Evolutionary conservation across 2,329 filamentous ascomycete species (phyloP).

Genomic region (Hymenoscyphus repandus): DNA sequence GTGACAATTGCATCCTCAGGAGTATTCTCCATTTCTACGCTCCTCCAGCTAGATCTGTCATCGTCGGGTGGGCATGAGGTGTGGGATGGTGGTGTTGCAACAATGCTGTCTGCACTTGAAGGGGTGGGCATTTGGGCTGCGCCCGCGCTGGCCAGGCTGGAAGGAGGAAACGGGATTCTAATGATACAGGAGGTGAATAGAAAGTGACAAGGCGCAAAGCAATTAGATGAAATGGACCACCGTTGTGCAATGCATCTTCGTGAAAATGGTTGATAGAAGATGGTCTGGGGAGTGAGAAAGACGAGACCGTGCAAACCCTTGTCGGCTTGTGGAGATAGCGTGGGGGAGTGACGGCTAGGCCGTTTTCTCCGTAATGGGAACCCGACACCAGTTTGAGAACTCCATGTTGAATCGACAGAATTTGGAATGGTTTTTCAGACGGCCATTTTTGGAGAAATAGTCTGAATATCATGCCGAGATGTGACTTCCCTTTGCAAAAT

Average conservation of each 20-base stretch:
- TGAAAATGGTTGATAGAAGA: conserved; percentile 12
- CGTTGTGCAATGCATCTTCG: conserved; percentile 17
- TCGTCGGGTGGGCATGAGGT: conserved; percentile 40
- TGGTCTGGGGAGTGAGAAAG: neutral
- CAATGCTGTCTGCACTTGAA: conserved; percentile 24
- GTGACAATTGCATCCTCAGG: conserved; percentile 26
- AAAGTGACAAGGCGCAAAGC: conserved; percentile 11
- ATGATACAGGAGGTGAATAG: conserved; percentile 28
- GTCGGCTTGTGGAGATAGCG: neutral
- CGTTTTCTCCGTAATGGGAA: no score
- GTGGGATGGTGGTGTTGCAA: conserved; percentile 26
- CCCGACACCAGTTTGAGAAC: no score
- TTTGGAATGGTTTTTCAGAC: no score
- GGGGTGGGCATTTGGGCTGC: conserved; percentile 33
- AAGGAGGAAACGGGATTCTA: conserved; percentile 19
- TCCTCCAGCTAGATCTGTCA: conserved; percentile 32
- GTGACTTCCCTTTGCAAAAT: no score
- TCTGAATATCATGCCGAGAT: no score
- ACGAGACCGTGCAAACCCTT: neutral
- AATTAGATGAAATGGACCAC: conserved; percentile 25
- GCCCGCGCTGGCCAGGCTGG: conserved; percentile 28
- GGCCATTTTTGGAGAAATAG: no score
- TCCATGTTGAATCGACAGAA: no score
- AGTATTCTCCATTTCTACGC: conserved; percentile 30
- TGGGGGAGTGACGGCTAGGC: no score